phyloP scores from a whole-genome alignment of 192 early-diverging fungal species.

The Umbelopsis sp. region DNA sequence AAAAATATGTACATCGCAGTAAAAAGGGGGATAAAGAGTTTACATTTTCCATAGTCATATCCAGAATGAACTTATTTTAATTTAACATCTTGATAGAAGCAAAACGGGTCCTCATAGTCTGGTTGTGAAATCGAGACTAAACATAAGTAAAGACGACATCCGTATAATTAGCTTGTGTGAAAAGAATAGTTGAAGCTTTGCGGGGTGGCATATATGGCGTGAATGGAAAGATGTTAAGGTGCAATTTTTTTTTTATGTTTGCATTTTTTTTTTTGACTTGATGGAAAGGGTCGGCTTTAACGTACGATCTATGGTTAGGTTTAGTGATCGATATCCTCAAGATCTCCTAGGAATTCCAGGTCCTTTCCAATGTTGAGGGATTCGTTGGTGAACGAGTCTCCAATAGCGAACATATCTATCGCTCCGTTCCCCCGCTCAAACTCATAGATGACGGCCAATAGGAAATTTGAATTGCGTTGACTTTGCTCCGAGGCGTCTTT shows the following conservation, averaged over 20 bases:
- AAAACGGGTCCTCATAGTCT: background rate
- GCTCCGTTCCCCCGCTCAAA: slow-evolving; percentile 54
- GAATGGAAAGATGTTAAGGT: background rate
- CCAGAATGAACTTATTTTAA: slow-evolving; percentile 3
- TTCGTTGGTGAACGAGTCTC: slow-evolving; percentile 22
- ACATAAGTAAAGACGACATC: background rate
- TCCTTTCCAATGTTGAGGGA: slow-evolving; percentile 10
- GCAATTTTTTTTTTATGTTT: background rate
- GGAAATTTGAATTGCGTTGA: background rate
- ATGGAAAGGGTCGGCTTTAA: too few species aligned
- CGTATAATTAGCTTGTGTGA: background rate
- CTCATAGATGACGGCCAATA: slow-evolving; percentile 53
- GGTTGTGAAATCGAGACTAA: background rate
- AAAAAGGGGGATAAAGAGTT: background rate
- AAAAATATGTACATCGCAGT: background rate
- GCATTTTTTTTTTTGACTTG: background rate
- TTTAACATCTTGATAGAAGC: slow-evolving; percentile 3
- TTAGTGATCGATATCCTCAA: slow-evolving; percentile 13
- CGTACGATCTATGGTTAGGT: background rate
- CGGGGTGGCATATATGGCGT: background rate
- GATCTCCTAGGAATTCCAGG: slow-evolving; percentile 21
- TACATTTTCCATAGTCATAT: slow-evolving; percentile 17
- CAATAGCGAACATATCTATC: slow-evolving; percentile 48
- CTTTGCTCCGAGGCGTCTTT: background rate
- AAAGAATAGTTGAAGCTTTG: background rate